A percentile compares a stretch with the other conserved stretches of the same genome.
These are phyloP conservation scores for Dactylellina drechsleri DNA, from an alignment of 2,329 filamentous ascomycete genomes.

Conservation along the genomic window DNA sequence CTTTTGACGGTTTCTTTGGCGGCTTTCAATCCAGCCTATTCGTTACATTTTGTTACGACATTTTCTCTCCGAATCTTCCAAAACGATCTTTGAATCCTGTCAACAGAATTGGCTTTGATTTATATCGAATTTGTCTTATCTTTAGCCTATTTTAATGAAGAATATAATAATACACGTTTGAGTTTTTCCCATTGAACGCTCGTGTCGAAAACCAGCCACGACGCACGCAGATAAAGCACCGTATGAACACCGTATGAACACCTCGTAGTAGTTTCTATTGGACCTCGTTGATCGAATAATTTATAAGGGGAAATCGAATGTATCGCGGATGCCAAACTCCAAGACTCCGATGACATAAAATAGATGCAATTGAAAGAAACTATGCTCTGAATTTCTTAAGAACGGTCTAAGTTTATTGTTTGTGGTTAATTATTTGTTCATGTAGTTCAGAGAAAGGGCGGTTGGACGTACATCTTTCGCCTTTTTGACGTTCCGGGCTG, in stretches of 20 bases:
- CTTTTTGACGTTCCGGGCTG: slow-evolving; percentile 52
- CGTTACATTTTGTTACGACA: slow-evolving; percentile 1
- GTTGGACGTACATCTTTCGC: slow-evolving; percentile 40
- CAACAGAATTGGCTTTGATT: slow-evolving; percentile 16
- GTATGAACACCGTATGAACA: no score
- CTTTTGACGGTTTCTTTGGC: slow-evolving; percentile 13
- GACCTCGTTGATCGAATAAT: no score
- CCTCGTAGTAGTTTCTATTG: no score
- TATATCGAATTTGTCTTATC: slow-evolving; percentile 14
- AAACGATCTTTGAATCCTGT: slow-evolving; percentile 14
- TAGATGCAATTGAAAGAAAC: neutral
- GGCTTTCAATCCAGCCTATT: slow-evolving; percentile 21
- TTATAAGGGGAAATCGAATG: no score
- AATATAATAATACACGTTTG: slow-evolving; percentile 51
- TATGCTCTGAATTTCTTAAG: slow-evolving; percentile 54
- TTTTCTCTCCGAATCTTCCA: slow-evolving; percentile 11
- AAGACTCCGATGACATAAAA: no score
- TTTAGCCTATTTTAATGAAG: slow-evolving; percentile 27
- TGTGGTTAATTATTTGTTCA: slow-evolving; percentile 3
- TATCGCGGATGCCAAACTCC: no score
- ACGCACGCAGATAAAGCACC: no score
- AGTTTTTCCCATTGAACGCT: neutral
- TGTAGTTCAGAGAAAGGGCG: neutral
- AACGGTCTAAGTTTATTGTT: slow-evolving; percentile 15
- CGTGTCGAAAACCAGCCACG: no score